These are phyloP conservation scores for Echium plantagineum DNA, from an alignment of 257 asterid genomes.

Conservation along the genomic window DNA sequence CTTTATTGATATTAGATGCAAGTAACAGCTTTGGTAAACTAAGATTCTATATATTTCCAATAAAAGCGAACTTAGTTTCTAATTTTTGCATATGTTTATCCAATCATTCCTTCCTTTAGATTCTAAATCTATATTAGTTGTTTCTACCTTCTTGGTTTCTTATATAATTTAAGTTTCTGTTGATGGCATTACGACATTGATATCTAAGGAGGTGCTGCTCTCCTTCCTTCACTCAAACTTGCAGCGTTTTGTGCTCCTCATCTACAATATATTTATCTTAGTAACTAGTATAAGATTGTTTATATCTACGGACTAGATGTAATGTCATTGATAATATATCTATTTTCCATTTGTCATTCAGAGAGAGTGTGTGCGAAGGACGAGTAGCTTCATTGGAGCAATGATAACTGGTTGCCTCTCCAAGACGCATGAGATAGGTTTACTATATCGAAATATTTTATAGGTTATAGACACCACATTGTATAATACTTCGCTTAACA, in stretches of 20 bases:
- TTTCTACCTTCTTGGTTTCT: too few relatives aligned
- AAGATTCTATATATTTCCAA: too few relatives aligned
- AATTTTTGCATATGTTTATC: too few relatives aligned
- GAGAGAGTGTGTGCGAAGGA: constrained; percentile 59
- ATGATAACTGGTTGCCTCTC: neutral
- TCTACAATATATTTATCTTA: neutral
- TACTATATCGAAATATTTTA: neutral
- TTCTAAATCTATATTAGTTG: too few relatives aligned
- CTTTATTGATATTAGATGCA: too few relatives aligned
- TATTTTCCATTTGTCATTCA: constrained; percentile 19
- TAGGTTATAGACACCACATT: neutral
- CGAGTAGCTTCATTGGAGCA: constrained; percentile 17
- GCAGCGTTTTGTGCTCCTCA: neutral
- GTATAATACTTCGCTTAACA: neutral
- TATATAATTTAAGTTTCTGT: too few relatives aligned
- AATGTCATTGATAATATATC: constrained; percentile 1
- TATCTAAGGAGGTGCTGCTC: too few relatives aligned
- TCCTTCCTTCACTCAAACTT: neutral
- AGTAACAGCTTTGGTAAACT: too few relatives aligned
- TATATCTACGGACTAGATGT: neutral
- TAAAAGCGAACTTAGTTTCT: too few relatives aligned
- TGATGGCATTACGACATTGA: too few relatives aligned
- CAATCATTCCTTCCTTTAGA: too few relatives aligned
- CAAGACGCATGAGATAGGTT: neutral
- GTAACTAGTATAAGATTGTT: too few relatives aligned